phyloP scores from a whole-genome alignment of 805 yeast species.

The Starmerella asiatica region DNA sequence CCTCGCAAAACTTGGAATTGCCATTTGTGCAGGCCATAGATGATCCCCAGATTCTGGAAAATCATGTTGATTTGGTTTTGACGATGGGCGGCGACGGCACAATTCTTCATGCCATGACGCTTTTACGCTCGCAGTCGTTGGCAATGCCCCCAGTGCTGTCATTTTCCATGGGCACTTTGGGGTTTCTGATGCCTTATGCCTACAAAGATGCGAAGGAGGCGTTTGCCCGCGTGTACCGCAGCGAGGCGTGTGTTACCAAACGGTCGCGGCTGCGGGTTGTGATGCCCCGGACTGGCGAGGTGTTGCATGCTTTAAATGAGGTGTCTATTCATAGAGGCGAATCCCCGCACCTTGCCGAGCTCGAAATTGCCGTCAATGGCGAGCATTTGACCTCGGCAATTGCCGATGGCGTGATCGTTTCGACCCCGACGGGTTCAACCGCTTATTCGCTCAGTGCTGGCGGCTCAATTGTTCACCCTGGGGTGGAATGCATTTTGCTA shows the following conservation, averaged over 20 bases:
- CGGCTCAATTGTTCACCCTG: slow-evolving; percentile 84
- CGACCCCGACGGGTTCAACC: slow-evolving; percentile 92
- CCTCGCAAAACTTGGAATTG: slow-evolving; percentile 48
- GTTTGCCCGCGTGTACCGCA: slow-evolving; percentile 51
- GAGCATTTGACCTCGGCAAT: slow-evolving; percentile 77
- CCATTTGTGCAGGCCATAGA: slow-evolving; percentile 27
- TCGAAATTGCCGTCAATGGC: slow-evolving; percentile 77
- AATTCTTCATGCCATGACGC: slow-evolving; percentile 66
- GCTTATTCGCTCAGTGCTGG: slow-evolving; percentile 85
- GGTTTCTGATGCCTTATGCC: slow-evolving; percentile 80
- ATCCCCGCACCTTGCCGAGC: slow-evolving; percentile 67
- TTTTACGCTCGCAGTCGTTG: slow-evolving; percentile 43
- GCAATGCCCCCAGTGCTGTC: slow-evolving; percentile 80
- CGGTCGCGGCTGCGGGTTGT: slow-evolving; percentile 44
- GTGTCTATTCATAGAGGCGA: slow-evolving; percentile 78
- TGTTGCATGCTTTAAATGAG: slow-evolving; percentile 79
- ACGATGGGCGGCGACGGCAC: slow-evolving; percentile 97
- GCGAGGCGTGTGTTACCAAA: slow-evolving; percentile 58
- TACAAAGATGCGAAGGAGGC: slow-evolving; percentile 46
- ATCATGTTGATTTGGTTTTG: slow-evolving; percentile 63
- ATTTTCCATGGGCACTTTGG: slow-evolving; percentile 81
- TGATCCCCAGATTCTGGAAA: slow-evolving; percentile 39
- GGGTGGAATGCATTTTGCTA: slow-evolving; percentile 64
- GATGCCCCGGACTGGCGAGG: slow-evolving; percentile 22
- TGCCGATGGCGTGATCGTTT: slow-evolving; percentile 75